Evolutionary conservation across 306 rosid species (phyloP), one percentile per base, ranked within the genome.

Genomic region (Corylus heterophylla): DNA sequence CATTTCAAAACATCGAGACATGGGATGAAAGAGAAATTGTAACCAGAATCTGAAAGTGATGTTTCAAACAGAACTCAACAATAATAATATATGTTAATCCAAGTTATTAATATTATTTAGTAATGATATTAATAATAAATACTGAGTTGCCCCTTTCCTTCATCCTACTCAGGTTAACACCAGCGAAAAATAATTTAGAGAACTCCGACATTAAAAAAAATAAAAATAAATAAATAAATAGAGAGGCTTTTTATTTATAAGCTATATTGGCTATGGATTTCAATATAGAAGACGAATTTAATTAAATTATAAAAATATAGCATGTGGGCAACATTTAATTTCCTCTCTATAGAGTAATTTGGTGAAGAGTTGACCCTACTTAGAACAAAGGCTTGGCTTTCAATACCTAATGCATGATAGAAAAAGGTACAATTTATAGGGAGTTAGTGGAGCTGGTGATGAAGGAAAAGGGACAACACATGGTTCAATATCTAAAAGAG

Each of bases 31-130:
- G 29, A 49, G 25, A 6, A 18, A 56, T 39, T 29, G 8, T 35
- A 73, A n/a, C 77, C 55, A 52, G 59, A 49, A 61, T 50, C 37
- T 59, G 84, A 61, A 50, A 70, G 69, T 81, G 84, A 81, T 76
- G 48, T 59, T 50, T 50, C 27, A n/a, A 9, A 49, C 10, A 6
- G 31, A 14, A 63, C 31, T 5, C 2, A 63, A 7, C n/a, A 31
- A 31, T 42, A 42, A 5, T 39, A 62, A 12, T 12, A n/a, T 20
- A 29, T 63, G 8, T 63, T 3, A 31, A 31, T 31, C 35, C 64
- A 11, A 11, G 13, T 2, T 62, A 29, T 7, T 31, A 27, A 16
- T 62, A 29, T 7, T 31, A 27, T 14, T 31, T 63, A 29, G 31
- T 66, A 17, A 35, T 16, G 17, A 18, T 17, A 64, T 14, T 39